phyloP scores from a whole-genome alignment of 306 rosid species.

The Glycine tomentella region DNA sequence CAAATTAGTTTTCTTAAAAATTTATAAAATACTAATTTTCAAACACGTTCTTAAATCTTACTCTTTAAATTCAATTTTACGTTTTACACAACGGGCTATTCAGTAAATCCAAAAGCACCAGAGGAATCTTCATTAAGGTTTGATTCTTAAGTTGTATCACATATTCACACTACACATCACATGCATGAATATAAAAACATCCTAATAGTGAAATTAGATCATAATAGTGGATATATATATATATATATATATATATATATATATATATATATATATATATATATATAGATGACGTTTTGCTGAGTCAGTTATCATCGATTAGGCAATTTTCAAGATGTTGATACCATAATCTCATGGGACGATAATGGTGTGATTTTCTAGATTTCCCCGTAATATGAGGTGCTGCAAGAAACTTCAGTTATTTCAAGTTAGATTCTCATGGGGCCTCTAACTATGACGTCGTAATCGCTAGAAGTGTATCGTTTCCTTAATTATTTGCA shows the following conservation, averaged over 20 bases:
- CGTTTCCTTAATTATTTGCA: background rate
- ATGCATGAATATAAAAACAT: background rate
- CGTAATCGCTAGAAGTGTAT: background rate
- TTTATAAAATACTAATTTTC: too few relatives aligned
- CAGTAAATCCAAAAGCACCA: too few relatives aligned
- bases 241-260: too few relatives aligned
- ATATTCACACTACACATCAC: background rate
- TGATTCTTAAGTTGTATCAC: constrained; percentile 13
- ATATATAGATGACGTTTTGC: constrained; percentile 7
- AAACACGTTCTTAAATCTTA: too few relatives aligned
- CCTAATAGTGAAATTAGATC: constrained; percentile 34
- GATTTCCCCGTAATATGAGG: constrained; percentile 38
- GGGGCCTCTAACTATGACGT: constrained; percentile 33
- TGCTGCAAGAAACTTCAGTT: constrained; percentile 23
- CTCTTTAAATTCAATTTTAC: too few relatives aligned
- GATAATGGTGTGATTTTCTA: constrained; percentile 44
- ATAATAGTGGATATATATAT: too few relatives aligned
- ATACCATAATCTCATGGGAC: constrained; percentile 30
- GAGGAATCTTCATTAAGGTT: background rate
- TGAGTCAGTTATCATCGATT: constrained; percentile 8
- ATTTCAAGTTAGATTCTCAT: constrained; percentile 41
- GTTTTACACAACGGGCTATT: too few relatives aligned
- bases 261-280: too few relatives aligned
- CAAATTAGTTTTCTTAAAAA: too few relatives aligned
- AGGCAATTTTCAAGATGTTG: constrained; percentile 30